These are phyloP conservation scores for Solanum infundibuliforme DNA, from an alignment of 257 asterid genomes.

Conservation along the genomic window DNA sequence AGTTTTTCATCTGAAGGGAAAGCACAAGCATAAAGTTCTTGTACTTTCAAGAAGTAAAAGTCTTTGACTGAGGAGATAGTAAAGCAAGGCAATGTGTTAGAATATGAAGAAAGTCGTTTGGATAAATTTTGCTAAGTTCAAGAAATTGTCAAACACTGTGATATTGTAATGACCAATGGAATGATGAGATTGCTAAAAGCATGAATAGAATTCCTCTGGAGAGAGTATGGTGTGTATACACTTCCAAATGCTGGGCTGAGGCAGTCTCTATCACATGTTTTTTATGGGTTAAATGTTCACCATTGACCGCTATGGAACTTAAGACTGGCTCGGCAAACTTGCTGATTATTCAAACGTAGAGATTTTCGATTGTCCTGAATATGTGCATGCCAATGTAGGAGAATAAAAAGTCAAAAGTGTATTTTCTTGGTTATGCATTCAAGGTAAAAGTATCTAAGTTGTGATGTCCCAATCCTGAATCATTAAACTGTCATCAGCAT, in stretches of 20 bases:
- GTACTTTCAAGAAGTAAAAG: neutral
- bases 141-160: neutral
- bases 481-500: neutral
- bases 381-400: neutral
- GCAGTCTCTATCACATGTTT: neutral
- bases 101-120: neutral
- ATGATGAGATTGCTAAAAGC: neutral
- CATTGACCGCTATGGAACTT: neutral
- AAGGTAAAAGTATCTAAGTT: neutral
- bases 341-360: neutral
- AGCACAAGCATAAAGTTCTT: neutral
- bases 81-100: neutral
- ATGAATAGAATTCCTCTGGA: neutral
- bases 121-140: neutral
- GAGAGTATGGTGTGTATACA: neutral
- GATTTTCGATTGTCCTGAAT: neutral
- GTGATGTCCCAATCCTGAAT: neutral
- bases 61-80: neutral
- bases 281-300: neutral
- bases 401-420: neutral
- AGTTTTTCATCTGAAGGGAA: neutral
- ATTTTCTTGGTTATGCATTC: neutral
- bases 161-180: neutral
- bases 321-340: neutral
- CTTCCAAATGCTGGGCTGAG: neutral